Conservation (phyloP, 768 basidiomycete genomes). For the Lactarius sp. region DNA sequence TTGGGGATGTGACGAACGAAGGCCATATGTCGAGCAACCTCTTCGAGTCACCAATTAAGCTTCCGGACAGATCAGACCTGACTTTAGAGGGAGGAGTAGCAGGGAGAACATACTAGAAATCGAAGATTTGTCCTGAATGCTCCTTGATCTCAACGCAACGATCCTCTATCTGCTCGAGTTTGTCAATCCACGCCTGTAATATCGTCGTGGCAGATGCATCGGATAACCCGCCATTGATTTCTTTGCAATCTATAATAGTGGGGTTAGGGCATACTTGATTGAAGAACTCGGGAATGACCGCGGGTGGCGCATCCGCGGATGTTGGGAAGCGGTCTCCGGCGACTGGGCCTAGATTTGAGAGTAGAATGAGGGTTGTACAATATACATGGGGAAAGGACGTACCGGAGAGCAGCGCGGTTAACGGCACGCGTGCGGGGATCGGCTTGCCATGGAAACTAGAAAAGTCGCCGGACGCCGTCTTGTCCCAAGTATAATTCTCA, state of each 20-base stretch:
- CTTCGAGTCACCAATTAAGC: no score
- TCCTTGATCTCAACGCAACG: constrained; percentile 35
- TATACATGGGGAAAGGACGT: constrained; percentile 28
- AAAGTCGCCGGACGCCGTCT: no score
- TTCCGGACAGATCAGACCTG: background rate
- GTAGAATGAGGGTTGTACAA: background rate
- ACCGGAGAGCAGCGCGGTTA: constrained; percentile 28
- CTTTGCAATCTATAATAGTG: constrained; percentile 32
- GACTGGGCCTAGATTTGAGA: constrained; percentile 33
- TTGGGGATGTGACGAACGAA: no score
- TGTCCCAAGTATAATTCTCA: no score
- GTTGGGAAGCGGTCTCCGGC: constrained; percentile 38
- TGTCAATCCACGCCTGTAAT: background rate
- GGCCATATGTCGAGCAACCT: no score
- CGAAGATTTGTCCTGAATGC: no score
- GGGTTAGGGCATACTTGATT: constrained; percentile 19
- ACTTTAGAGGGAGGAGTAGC: background rate
- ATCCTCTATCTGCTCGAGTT: constrained; percentile 36
- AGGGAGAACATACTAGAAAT: no score
- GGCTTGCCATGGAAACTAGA: no score
- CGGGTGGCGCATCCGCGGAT: constrained; percentile 13
- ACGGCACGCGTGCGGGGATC: no score
- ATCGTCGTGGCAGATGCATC: constrained; percentile 27
- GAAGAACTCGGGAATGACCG: constrained; percentile 38
- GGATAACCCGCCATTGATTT: constrained; percentile 30